Evolutionary conservation across 1,139 yeast genomes (phyloP), one percentile per base, ranked within the genome.

Genomic region (Hyphopichia burtonii): DNA sequence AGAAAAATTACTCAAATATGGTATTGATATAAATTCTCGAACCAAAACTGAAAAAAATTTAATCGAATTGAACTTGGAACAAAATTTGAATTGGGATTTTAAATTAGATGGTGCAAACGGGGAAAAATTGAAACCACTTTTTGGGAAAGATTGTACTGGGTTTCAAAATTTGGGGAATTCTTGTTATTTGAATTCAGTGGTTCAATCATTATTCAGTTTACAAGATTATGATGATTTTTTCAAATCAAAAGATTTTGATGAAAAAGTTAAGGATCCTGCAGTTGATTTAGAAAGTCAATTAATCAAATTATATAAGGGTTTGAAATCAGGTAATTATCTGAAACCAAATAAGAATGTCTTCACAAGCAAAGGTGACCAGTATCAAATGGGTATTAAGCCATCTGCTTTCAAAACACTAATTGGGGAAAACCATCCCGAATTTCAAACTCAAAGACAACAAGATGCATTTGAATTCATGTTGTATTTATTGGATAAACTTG

Each of bases 31-130:
- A 38, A 68, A 77, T 1, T 64, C 59, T 1, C 64, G 74, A 8
- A 66, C 65, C 18, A 84, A 82, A 50, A 87, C 95, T 0, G 99
- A 93, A 59, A 91, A 90, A 65, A 83, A 85, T 28, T 70, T 94
- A 55, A 80, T 91, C 2, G 99, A 93, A 59, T 66, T 93, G 47
- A 96, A 94, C 63, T 78, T 93, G 42, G 97, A 91, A 58, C 97
- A 91, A 58, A 93, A 93, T 60, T 59, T 89, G 65, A 86, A 84
- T 53, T 94, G 97, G 97, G 96, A 91, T 48, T 93, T 94, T 61
- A 80, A 81, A 46, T 78, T 91, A 78, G 83, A 83, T 27, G 83
- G 83, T 36, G 81, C 82, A 2, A 71, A 80, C 46, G 97, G 97
- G 18, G 79, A 78, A 36, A 76, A 76, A 38, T 66, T 87, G 37